Evolutionary conservation across 805 yeast species (phyloP).

Genomic region (Spathaspora girioi): DNA sequence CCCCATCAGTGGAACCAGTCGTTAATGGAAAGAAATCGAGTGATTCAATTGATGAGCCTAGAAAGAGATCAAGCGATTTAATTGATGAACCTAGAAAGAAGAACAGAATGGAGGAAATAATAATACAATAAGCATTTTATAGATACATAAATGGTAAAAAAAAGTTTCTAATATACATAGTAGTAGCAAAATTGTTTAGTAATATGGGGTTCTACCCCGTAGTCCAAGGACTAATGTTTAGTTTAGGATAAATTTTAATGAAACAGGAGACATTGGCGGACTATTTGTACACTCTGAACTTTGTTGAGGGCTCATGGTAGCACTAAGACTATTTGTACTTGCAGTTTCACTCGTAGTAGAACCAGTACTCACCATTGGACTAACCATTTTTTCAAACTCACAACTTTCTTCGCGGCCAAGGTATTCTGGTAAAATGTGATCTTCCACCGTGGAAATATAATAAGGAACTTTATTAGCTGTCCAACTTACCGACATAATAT

Average conservation of each 20-base stretch:
- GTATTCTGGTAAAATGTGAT: slow-evolving; percentile 33
- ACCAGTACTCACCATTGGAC: background rate
- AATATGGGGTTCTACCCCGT: background rate
- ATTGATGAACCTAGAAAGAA: background rate
- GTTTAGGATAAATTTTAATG: background rate
- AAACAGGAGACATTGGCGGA: background rate
- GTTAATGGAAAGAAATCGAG: background rate
- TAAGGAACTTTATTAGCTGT: slow-evolving; percentile 79
- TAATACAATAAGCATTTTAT: background rate
- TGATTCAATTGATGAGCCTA: background rate
- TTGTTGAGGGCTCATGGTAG: background rate
- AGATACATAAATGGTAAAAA: background rate
- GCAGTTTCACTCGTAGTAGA: background rate
- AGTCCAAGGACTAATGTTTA: background rate
- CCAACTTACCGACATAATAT: slow-evolving; percentile 81
- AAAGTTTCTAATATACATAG: background rate
- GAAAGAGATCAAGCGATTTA: background rate
- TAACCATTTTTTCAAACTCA: background rate
- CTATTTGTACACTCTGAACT: background rate
- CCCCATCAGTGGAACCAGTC: slow-evolving; percentile 34
- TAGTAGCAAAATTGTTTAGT: background rate
- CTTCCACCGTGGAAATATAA: slow-evolving; percentile 67
- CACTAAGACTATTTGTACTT: background rate
- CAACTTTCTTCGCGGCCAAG: slow-evolving; percentile 8
- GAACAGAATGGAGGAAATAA: background rate